Evolutionary conservation across 2,329 filamentous ascomycete species (phyloP).

Genomic region (Aotearoamyces nothofagi): DNA sequence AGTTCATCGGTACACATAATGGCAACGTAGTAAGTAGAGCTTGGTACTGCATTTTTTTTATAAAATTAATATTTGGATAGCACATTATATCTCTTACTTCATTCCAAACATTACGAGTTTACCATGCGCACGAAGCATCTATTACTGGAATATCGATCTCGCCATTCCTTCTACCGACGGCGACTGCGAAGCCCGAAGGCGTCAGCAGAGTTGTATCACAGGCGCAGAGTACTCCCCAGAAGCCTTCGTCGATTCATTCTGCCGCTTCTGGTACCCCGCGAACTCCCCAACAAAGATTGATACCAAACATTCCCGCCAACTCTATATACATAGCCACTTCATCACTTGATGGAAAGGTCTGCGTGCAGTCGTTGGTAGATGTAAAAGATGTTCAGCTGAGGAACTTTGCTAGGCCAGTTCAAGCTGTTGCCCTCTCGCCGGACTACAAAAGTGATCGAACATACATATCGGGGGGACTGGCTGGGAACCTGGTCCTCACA

Average conservation of each 20-base stretch:
- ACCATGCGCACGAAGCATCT: conserved; percentile 85
- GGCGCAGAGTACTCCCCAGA: conserved; percentile 11
- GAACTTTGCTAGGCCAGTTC: conserved; percentile 86
- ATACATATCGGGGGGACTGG: conserved; percentile 81
- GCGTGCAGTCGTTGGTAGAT: conserved; percentile 75
- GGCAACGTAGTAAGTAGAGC: conserved; percentile 70
- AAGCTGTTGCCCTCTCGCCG: conserved; percentile 85
- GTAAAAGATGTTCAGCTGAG: conserved; percentile 79
- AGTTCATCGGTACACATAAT: conserved; percentile 91
- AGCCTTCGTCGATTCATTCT: conserved; percentile 26
- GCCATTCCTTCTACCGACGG: conserved; percentile 55
- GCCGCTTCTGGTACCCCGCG: conserved; percentile 34
- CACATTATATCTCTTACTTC: conserved; percentile 75
- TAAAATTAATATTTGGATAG: conserved; percentile 32
- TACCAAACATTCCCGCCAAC: conserved; percentile 70
- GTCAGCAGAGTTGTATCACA: conserved; percentile 19
- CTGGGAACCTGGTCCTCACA: conserved; percentile 78
- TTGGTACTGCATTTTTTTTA: no score
- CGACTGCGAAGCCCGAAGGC: conserved; percentile 21
- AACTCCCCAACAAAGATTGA: conserved; percentile 32
- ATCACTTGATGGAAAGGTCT: conserved; percentile 92
- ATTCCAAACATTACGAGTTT: conserved; percentile 69
- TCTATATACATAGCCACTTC: conserved; percentile 88
- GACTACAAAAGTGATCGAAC: conserved; percentile 82
- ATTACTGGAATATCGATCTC: conserved; percentile 85